phyloP scores from a whole-genome alignment of 2,329 filamentous ascomycete species.

The Diplocarpon mali region DNA sequence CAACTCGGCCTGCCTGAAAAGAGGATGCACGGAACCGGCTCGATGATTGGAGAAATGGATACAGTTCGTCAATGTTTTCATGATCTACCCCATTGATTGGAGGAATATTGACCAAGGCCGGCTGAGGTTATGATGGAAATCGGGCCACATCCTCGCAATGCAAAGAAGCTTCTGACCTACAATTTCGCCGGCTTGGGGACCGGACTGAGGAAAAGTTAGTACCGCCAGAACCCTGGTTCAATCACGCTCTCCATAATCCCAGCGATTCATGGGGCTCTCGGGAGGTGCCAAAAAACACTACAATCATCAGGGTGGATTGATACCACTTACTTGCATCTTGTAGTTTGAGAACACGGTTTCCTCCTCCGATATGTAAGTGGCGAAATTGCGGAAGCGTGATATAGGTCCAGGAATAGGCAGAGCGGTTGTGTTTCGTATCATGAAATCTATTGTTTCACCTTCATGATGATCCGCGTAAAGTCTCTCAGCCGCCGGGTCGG shows the following conservation, averaged over 20 bases:
- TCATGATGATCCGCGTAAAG: conserved; percentile 9
- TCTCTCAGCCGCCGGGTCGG: not conserved
- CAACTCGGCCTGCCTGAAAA: too few species aligned
- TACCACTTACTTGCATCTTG: conserved; percentile 5
- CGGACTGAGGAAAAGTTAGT: not conserved
- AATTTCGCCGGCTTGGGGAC: not conserved
- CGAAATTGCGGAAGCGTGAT: conserved; percentile 9
- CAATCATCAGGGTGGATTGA: not conserved
- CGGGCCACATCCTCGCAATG: not conserved
- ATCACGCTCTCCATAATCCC: not conserved
- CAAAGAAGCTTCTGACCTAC: not conserved
- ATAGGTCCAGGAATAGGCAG: not conserved
- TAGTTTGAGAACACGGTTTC: conserved; percentile 10
- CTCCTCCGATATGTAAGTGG: conserved; percentile 15
- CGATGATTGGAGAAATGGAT: too few species aligned
- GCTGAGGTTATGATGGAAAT: not conserved
- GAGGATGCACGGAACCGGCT: too few species aligned
- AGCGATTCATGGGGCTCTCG: not conserved
- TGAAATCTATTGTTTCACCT: conserved; percentile 12
- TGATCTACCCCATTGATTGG: not conserved
- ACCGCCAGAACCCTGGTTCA: not conserved
- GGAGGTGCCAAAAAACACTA: not conserved
- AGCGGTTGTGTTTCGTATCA: conserved; percentile 5
- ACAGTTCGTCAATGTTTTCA: too few species aligned
- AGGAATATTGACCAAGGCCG: not conserved